A percentile compares a stretch with the other conserved stretches of the same genome.
These are phyloP conservation scores for Pichia eremophila DNA, from an alignment of 805 yeast species.

Conservation along the genomic window DNA sequence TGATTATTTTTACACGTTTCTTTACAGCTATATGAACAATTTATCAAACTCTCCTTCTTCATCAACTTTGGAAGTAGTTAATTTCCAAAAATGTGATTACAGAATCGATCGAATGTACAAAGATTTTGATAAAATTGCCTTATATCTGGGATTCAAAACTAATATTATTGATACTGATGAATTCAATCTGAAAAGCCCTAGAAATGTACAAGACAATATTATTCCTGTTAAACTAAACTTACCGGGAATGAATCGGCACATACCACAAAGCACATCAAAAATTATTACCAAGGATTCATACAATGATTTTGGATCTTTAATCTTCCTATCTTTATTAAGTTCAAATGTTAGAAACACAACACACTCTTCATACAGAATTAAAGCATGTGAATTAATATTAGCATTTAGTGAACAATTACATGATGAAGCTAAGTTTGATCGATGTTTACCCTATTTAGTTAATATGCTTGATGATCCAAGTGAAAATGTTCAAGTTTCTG, in stretches of 20 bases:
- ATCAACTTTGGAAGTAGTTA: neutral
- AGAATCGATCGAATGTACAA: conserved; percentile 51
- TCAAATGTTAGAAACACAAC: conserved; percentile 54
- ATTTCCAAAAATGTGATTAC: conserved; percentile 37
- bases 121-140: conserved; percentile 44
- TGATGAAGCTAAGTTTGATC: conserved; percentile 79
- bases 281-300: conserved; percentile 15
- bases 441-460: conserved; percentile 74
- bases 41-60: conserved; percentile 18
- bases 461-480: conserved; percentile 62
- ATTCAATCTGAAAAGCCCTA: conserved; percentile 1
- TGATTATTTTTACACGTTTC: conserved; percentile 52
- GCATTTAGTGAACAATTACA: conserved; percentile 67
- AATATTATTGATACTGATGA: conserved; percentile 10
- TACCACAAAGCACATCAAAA: conserved; percentile 29
- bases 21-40: conserved; percentile 56
- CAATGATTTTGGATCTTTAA: conserved; percentile 41
- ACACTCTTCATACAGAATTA: conserved; percentile 48
- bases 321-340: conserved; percentile 48
- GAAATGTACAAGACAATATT: conserved; percentile 11
- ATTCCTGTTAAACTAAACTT: conserved; percentile 38
- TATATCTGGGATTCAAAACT: conserved; percentile 30
- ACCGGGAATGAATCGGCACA: conserved; percentile 44
- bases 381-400: conserved; percentile 67
- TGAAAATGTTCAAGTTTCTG: conserved; percentile 55